Evolutionary conservation across 805 yeast species (phyloP).

Genomic region (Danielia oregonensis): DNA sequence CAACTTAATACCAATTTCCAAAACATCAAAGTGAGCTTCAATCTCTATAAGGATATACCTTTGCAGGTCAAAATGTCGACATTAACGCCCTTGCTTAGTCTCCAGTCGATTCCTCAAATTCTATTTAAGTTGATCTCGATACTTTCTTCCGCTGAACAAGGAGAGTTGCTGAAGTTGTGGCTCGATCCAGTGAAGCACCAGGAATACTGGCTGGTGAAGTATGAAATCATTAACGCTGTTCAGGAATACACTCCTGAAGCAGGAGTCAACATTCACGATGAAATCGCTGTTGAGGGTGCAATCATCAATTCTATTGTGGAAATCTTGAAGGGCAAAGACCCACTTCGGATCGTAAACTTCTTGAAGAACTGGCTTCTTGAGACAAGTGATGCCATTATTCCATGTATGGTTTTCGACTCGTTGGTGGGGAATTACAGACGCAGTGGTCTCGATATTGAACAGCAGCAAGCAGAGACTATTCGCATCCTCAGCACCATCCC

Average conservation of each 20-base stretch:
- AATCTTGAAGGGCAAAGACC: slow-evolving; percentile 5
- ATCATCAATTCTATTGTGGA: slow-evolving; percentile 18
- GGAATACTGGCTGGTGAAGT: slow-evolving; percentile 34
- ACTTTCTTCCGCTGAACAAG: slow-evolving; percentile 9
- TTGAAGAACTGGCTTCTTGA: slow-evolving; percentile 40
- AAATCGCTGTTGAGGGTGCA: slow-evolving; percentile 19
- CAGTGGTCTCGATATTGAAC: slow-evolving; percentile 8
- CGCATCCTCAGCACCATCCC: slow-evolving; percentile 32
- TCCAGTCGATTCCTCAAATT: slow-evolving; percentile 32
- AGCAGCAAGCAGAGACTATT: slow-evolving; percentile 15
- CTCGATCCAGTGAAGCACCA: slow-evolving; percentile 27
- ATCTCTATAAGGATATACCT: slow-evolving; percentile 38
- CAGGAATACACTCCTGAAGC: slow-evolving; percentile 14
- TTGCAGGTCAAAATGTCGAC: slow-evolving; percentile 26
- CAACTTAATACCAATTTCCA: slow-evolving; percentile 33
- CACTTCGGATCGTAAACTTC: slow-evolving; percentile 24
- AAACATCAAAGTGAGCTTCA: slow-evolving; percentile 34
- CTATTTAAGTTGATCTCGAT: slow-evolving; percentile 20
- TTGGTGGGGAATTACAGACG: slow-evolving; percentile 18
- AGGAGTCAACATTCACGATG: slow-evolving; percentile 13
- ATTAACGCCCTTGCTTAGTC: slow-evolving; percentile 13
- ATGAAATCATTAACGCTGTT: slow-evolving; percentile 20
- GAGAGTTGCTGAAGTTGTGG: slow-evolving; percentile 21
- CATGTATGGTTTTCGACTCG: slow-evolving; percentile 37
- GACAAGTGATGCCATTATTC: slow-evolving; percentile 38